Evolutionary conservation across 1,139 yeast species (phyloP).

Genomic region (Barnettozyma hawaiiensis): DNA sequence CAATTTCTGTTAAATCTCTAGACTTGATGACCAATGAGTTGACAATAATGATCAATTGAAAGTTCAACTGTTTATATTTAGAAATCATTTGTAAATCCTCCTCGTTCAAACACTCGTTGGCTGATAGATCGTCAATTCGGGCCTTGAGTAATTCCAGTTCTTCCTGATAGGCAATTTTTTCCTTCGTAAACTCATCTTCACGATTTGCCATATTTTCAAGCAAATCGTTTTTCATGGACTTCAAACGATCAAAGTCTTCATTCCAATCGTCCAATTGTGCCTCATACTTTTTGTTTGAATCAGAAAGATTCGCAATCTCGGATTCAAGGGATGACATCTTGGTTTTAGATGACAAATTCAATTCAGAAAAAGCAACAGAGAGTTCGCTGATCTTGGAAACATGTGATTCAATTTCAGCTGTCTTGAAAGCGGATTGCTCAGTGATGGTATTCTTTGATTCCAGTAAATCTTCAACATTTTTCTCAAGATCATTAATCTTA

Average conservation of each 20-base stretch:
- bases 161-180: slow-evolving; percentile 42
- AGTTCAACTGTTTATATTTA: slow-evolving; percentile 15
- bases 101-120: slow-evolving; percentile 32
- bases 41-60: slow-evolving; percentile 27
- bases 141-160: slow-evolving; percentile 44
- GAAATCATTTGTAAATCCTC: slow-evolving; percentile 15
- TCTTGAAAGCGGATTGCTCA: not conserved
- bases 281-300: slow-evolving; percentile 11
- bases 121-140: slow-evolving; percentile 48
- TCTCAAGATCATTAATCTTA: not conserved
- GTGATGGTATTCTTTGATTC: slow-evolving; percentile 7
- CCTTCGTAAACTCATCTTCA: slow-evolving; percentile 53
- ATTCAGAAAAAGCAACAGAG: slow-evolving; percentile 10
- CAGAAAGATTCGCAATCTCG: slow-evolving; percentile 6
- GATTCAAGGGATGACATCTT: not conserved
- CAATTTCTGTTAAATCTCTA: slow-evolving; percentile 24
- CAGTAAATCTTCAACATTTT: slow-evolving; percentile 8
- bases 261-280: slow-evolving; percentile 14
- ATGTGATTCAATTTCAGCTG: not conserved
- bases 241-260: slow-evolving; percentile 27
- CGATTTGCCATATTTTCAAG: slow-evolving; percentile 61
- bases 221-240: slow-evolving; percentile 51
- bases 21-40: slow-evolving; percentile 28
- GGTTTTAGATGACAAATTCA: slow-evolving; percentile 13
- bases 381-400: not conserved